Percentiles rank a stretch among this genome's conserved stretches.
Conservation (phyloP, 108 stramenopile species). For the Epithemia pelagica region DNA sequence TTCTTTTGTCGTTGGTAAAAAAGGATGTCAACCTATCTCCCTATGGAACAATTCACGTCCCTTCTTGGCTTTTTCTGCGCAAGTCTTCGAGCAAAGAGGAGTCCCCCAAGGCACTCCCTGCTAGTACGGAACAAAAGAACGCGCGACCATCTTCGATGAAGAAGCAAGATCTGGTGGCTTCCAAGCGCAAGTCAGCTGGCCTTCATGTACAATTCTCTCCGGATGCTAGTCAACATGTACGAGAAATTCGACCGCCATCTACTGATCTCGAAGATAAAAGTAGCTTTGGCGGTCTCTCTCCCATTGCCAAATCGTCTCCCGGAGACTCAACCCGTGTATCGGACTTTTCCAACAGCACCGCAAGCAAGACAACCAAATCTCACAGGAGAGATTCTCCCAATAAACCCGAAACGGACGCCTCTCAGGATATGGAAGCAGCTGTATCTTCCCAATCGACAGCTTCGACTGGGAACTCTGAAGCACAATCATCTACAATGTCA, state of each 20-base stretch:
- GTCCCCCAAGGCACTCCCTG: not conserved
- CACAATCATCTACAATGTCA: too few relatives aligned
- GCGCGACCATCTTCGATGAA: not conserved
- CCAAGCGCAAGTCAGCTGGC: not conserved
- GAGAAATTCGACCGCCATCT: not conserved
- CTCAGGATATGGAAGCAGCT: too few relatives aligned
- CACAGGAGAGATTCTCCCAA: too few relatives aligned
- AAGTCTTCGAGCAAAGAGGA: not conserved
- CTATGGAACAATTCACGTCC: conserved; percentile 62
- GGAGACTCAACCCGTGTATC: not conserved
- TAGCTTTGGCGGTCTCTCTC: not conserved
- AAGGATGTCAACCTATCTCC: conserved; percentile 73
- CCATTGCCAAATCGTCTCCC: not conserved
- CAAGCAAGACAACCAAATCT: too few relatives aligned
- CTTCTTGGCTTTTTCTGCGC: conserved; percentile 29
- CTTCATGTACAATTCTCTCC: conserved; percentile 7
- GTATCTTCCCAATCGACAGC: too few relatives aligned
- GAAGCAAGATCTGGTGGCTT: not conserved
- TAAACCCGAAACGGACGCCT: too few relatives aligned
- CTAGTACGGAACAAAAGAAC: not conserved
- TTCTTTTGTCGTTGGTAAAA: conserved; percentile 74
- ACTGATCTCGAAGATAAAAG: not conserved
- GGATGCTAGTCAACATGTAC: not conserved
- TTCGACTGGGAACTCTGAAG: too few relatives aligned
- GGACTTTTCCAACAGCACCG: too few relatives aligned